Percentiles rank a stretch among this genome's conserved stretches.
Conservation (phyloP, 306 rosid species). For the Rosa rugosa region DNA sequence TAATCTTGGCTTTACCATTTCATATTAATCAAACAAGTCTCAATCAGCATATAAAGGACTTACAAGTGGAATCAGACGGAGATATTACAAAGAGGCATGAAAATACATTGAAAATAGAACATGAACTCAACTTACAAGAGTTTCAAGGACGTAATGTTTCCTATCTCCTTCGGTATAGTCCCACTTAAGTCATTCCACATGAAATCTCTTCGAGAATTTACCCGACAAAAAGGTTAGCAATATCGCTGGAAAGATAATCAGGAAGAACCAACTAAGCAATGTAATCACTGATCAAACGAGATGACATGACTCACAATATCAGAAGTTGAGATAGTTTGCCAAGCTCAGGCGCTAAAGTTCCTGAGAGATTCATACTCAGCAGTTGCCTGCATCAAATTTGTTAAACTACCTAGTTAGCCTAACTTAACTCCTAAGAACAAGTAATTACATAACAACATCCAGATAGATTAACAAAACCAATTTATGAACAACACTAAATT, state of each 20-base stretch:
- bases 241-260: conserved; percentile 18
- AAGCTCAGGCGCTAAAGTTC: conserved; percentile 65
- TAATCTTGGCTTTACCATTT: background rate
- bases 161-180: conserved; percentile 75
- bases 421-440: background rate
- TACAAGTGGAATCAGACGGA: background rate
- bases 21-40: background rate
- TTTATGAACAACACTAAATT: background rate
- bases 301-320: conserved; percentile 57
- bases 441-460: background rate
- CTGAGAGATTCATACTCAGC: conserved; percentile 64
- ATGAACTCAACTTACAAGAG: conserved; percentile 67
- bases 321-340: conserved; percentile 58
- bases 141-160: conserved; percentile 47
- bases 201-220: conserved; percentile 64
- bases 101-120: background rate
- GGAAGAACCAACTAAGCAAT: background rate
- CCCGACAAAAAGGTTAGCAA: conserved; percentile 35
- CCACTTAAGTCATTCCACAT: conserved; percentile 89
- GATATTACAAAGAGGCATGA: background rate
- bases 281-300: background rate
- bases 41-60: background rate
- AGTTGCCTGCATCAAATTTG: conserved; percentile 54
- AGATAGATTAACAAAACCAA: conserved; percentile 8
- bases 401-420: background rate